A percentile compares a stretch with the other conserved stretches of the same genome.
These are phyloP conservation scores for Dissoconium aciculare DNA, from an alignment of 2,329 filamentous ascomycete genomes.

Conservation along the genomic window DNA sequence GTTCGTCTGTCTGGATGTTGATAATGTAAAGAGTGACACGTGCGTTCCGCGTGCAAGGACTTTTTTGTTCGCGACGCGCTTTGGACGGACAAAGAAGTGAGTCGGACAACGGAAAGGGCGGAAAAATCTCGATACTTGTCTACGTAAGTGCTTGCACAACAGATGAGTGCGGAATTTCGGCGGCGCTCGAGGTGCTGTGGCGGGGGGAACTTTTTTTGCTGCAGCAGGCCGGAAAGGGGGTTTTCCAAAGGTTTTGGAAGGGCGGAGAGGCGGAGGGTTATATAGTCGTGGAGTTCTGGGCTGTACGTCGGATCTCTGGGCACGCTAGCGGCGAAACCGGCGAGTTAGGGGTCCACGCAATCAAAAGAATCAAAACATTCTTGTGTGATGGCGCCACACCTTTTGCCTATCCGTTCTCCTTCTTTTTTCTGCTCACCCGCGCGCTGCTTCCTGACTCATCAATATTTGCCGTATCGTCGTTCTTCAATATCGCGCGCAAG, in stretches of 20 bases:
- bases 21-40: too few relatives aligned
- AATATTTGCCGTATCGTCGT: too few relatives aligned
- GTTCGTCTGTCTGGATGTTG: too few relatives aligned
- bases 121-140: conserved; percentile 1
- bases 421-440: too few relatives aligned
- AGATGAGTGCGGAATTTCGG: background rate
- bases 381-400: too few relatives aligned
- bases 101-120: background rate
- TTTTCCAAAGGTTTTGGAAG: background rate
- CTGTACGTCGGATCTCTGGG: background rate
- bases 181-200: background rate
- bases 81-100: background rate
- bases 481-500: too few relatives aligned
- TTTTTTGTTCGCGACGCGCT: too few relatives aligned
- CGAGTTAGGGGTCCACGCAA: too few relatives aligned
- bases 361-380: too few relatives aligned
- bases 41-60: too few relatives aligned
- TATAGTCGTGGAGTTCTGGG: background rate
- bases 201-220: background rate
- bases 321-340: background rate
- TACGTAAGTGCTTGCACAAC: background rate
- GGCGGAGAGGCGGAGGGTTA: background rate
- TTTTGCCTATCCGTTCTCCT: too few relatives aligned
- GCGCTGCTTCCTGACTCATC: too few relatives aligned
- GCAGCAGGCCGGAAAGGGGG: background rate